Conservation (phyloP, 148 eudicot genomes). For the Chenopodium berlandieri region DNA sequence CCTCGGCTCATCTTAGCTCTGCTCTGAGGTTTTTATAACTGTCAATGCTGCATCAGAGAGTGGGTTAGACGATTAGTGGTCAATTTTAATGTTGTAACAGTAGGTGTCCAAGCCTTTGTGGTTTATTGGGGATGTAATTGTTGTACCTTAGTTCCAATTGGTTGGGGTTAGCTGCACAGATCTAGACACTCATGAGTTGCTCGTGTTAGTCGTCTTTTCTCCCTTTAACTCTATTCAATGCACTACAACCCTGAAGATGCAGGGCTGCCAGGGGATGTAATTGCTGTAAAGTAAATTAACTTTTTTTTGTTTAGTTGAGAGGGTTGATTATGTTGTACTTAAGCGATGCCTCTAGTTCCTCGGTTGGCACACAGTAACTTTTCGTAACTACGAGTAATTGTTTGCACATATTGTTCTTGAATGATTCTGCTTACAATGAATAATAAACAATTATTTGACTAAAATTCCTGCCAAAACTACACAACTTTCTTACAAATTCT, state of each 20-base stretch:
- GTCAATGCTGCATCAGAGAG: neutral
- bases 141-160: neutral
- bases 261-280: neutral
- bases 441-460: neutral
- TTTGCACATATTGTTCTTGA: neutral
- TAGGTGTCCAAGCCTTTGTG: neutral
- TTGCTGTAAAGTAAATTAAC: constrained; percentile 1
- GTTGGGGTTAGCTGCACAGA: neutral
- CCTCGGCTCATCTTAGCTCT: neutral
- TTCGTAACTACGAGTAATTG: neutral
- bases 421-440: neutral
- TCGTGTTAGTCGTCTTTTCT: neutral
- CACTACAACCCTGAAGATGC: neutral
- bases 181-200: neutral
- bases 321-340: neutral
- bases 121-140: neutral
- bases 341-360: neutral
- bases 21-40: neutral
- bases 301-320: neutral
- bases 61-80: neutral
- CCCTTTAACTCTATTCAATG: neutral
- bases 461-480: too few relatives aligned
- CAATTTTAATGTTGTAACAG: neutral
- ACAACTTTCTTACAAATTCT: too few relatives aligned
- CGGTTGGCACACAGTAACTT: too few relatives aligned